Percentiles rank a stretch among this genome's conserved stretches.
Conservation (phyloP, 441 rosid species). For the Syzygium syzygioides region DNA sequence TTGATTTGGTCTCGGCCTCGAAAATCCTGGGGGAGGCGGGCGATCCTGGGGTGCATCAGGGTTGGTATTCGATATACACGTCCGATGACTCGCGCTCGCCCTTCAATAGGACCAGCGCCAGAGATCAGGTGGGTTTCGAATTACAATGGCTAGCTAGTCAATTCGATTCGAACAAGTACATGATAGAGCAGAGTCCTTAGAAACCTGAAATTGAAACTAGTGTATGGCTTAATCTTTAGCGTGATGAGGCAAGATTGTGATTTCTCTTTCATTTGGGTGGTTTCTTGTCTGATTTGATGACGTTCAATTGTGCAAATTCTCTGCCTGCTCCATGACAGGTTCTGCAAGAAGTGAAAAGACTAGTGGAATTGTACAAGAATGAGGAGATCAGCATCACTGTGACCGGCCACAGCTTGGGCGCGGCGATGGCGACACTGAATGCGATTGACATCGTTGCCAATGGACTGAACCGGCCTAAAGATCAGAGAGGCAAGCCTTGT, state of each 20-base stretch:
- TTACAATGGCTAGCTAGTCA: neutral
- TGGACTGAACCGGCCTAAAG: slow-evolving; percentile 41
- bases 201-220: neutral
- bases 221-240: accelerated
- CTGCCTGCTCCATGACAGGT: slow-evolving; percentile 23
- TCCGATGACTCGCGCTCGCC: slow-evolving; percentile 3
- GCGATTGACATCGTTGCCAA: slow-evolving; percentile 68
- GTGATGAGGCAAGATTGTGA: neutral
- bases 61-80: slow-evolving; percentile 36
- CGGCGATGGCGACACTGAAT: slow-evolving; percentile 68
- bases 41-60: slow-evolving; percentile 25
- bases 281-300: neutral
- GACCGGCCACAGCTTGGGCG: slow-evolving; percentile 85
- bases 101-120: slow-evolving; percentile 8
- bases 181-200: neutral
- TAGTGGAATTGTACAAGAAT: slow-evolving; percentile 50
- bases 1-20: slow-evolving; percentile 13
- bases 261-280: neutral
- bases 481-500: slow-evolving; percentile 19
- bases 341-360: slow-evolving; percentile 52
- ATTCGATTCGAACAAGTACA: neutral
- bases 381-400: slow-evolving; percentile 74
- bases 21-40: slow-evolving; percentile 15
- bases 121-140: neutral
- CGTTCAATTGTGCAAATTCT: neutral